Evolutionary conservation across 306 rosid genomes (phyloP).

Genomic region (Vigna unguiculata): DNA sequence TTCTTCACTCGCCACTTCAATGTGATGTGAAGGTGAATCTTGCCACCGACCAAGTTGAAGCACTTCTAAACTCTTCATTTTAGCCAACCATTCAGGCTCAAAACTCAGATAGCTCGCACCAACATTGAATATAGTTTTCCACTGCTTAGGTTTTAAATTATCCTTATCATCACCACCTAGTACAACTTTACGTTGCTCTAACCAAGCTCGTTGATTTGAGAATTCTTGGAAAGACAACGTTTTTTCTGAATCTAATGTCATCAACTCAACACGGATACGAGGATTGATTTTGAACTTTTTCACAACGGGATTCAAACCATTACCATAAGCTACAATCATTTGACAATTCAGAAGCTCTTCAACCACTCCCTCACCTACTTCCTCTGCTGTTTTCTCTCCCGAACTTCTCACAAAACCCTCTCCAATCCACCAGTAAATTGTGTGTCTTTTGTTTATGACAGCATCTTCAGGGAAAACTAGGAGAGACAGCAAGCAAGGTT

Average conservation of each 20-base stretch:
- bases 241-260: background rate
- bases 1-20: conserved; percentile 22
- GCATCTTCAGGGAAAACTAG: conserved; percentile 51
- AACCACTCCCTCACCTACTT: conserved; percentile 31
- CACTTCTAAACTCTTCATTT: background rate
- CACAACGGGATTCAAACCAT: background rate
- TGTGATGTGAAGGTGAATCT: conserved; percentile 6
- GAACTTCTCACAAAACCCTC: conserved; percentile 25
- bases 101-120: background rate
- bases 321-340: background rate
- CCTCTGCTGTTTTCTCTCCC: background rate
- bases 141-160: background rate
- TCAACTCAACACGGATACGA: conserved; percentile 1
- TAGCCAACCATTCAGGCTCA: background rate
- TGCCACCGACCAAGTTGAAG: conserved; percentile 49
- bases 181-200: background rate
- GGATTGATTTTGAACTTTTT: conserved; percentile 17
- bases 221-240: background rate
- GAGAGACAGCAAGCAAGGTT: conserved; percentile 49
- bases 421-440: conserved; percentile 65
- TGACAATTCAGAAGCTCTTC: background rate
- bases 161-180: background rate
- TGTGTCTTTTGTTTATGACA: conserved; percentile 48
- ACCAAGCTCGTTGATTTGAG: background rate
- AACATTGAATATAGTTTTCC: conserved; percentile 44